Evolutionary conservation across 192 early-diverging fungal genomes (phyloP).

Genomic region (Nowakowskiella sp.): DNA sequence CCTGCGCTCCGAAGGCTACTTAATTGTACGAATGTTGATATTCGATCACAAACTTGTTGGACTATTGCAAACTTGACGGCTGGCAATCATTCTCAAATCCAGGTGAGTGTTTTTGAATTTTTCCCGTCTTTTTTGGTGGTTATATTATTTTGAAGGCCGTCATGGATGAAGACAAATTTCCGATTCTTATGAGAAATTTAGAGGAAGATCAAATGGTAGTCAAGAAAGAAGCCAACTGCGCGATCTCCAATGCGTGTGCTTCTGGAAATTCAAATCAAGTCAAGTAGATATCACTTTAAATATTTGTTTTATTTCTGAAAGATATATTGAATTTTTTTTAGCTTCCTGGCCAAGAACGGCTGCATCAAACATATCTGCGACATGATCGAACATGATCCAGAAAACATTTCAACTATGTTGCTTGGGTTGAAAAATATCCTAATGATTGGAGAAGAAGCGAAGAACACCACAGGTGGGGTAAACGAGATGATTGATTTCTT

Average conservation of each 20-base stretch:
- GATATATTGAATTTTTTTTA: conserved; percentile 8
- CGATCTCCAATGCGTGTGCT: conserved; percentile 95
- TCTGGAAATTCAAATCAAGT: conserved; percentile 90
- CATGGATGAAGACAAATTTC: conserved; percentile 91
- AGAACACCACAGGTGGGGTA: conserved; percentile 45
- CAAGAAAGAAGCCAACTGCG: conserved; percentile 99
- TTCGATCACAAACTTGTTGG: conserved; percentile 99
- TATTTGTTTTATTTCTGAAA: conserved; percentile 1
- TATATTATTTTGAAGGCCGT: conserved; percentile 55
- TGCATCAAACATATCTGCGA: conserved; percentile 94
- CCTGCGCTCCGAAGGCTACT: conserved; percentile 71
- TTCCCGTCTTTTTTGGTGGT: conserved; percentile 2
- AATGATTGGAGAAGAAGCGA: conserved; percentile 88
- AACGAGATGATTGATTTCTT: conserved; percentile 86
- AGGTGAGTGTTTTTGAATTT: conserved; percentile 30
- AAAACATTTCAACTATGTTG: conserved; percentile 93
- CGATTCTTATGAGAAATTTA: conserved; percentile 81
- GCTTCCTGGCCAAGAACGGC: conserved; percentile 80
- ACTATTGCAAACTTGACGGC: conserved; percentile 99
- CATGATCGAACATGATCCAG: conserved; percentile 80
- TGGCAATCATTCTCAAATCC: conserved; percentile 85
- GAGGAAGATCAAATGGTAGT: conserved; percentile 90
- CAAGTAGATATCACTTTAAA: conserved; percentile 60
- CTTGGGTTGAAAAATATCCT: conserved; percentile 96
- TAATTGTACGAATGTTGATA: conserved; percentile 81